These are phyloP conservation scores for Phytopythium sindhum DNA, from an alignment of 352 stramenopile genomes.

Conservation along the genomic window DNA sequence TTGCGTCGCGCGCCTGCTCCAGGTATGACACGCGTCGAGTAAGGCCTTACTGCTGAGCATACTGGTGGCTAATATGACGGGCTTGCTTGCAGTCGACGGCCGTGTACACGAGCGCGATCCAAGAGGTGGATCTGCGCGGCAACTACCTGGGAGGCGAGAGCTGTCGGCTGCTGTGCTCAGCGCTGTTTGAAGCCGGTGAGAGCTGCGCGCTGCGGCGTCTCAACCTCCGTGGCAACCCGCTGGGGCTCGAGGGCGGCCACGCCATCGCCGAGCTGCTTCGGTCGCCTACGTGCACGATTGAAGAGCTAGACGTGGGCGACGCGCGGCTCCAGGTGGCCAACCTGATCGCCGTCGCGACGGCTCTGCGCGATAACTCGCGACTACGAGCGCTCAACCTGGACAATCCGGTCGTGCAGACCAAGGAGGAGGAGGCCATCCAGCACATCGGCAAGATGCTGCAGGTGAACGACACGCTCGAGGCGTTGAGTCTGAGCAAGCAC, in stretches of 20 bases:
- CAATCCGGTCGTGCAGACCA: conserved; percentile 51
- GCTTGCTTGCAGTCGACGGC: conserved; percentile 26
- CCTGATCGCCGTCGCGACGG: conserved; percentile 58
- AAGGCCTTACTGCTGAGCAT: too few species aligned
- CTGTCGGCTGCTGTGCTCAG: conserved; percentile 47
- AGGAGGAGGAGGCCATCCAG: conserved; percentile 69
- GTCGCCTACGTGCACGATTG: conserved; percentile 24
- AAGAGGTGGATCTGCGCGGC: conserved; percentile 50
- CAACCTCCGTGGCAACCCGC: conserved; percentile 49
- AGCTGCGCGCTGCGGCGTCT: conserved; percentile 35
- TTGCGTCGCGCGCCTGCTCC: conserved; percentile 39
- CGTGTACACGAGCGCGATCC: conserved; percentile 48
- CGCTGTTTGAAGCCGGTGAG: conserved; percentile 31
- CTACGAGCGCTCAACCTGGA: conserved; percentile 51
- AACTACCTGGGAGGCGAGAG: conserved; percentile 63
- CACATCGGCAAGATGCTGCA: conserved; percentile 76
- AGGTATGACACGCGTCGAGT: background rate
- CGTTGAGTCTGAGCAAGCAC: conserved; percentile 66
- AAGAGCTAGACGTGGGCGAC: conserved; percentile 53
- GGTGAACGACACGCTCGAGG: conserved; percentile 53
- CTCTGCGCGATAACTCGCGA: conserved; percentile 36
- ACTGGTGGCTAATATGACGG: too few species aligned
- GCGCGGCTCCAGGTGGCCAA: conserved; percentile 60
- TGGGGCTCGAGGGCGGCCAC: conserved; percentile 43
- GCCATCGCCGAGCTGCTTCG: conserved; percentile 47